A percentile compares a stretch with the other conserved stretches of the same genome.
Evolutionary conservation across 2,329 filamentous ascomycete species (phyloP).

Genomic region (Fusarium decemcellulare): DNA sequence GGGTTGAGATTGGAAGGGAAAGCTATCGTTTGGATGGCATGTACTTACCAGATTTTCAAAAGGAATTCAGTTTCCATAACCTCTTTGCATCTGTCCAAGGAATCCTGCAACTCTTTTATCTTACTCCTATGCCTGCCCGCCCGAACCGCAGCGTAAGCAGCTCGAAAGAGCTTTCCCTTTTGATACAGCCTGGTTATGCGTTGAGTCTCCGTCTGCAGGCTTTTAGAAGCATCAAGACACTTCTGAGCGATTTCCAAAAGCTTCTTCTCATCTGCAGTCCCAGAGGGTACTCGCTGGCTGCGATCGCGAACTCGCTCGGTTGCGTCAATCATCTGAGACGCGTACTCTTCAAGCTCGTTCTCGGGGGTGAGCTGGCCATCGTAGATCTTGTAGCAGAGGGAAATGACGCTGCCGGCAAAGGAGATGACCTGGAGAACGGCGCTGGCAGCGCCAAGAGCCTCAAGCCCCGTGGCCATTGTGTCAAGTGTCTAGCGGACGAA

Average conservation of each 20-base stretch:
- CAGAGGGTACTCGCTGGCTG: background rate
- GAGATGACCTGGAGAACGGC: conserved; percentile 31
- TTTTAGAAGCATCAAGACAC: background rate
- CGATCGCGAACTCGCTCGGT: background rate
- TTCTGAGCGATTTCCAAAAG: background rate
- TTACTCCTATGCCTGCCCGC: conserved; percentile 7
- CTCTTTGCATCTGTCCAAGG: background rate
- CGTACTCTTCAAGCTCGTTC: conserved; percentile 13
- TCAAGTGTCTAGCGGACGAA: too few species aligned
- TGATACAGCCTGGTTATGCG: background rate
- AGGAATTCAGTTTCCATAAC: conserved; percentile 18
- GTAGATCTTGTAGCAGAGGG: conserved; percentile 11
- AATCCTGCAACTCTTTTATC: conserved; percentile 4
- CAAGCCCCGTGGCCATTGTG: conserved; percentile 6
- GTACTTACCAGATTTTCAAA: conserved; percentile 4
- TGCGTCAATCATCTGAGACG: background rate
- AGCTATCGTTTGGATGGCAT: too few species aligned
- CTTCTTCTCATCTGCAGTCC: background rate
- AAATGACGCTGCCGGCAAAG: background rate
- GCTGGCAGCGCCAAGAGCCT: conserved; percentile 28
- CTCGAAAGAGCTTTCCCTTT: background rate
- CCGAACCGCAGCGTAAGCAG: background rate
- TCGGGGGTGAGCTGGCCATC: background rate
- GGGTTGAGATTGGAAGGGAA: too few species aligned
- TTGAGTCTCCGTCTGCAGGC: conserved; percentile 1